Evolutionary conservation across 1,139 yeast genomes (phyloP).

Genomic region (Suhomyces atakaporum): DNA sequence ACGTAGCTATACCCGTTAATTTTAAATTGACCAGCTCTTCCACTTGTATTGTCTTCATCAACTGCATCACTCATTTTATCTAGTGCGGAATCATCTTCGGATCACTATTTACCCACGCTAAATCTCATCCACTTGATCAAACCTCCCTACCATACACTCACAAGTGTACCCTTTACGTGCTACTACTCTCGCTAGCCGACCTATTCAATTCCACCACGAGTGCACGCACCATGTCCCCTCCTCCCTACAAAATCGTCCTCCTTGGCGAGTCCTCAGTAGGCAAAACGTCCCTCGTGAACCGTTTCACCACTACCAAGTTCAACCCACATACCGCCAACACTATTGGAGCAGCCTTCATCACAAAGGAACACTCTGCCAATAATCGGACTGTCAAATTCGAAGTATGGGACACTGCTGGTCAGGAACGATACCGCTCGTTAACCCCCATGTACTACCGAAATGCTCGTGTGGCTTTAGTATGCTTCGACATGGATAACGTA

Average conservation of each 20-base stretch:
- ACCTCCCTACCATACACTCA: too few relatives aligned
- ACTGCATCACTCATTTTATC: too few relatives aligned
- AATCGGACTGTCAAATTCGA: conserved; percentile 45
- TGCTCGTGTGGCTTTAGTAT: conserved; percentile 38
- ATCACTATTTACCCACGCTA: too few relatives aligned
- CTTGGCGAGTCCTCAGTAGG: conserved; percentile 53
- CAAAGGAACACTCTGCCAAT: conserved; percentile 29
- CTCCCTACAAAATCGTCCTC: conserved; percentile 41
- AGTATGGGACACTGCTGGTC: conserved; percentile 57
- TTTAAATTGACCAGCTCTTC: too few relatives aligned
- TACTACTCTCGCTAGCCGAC: too few relatives aligned
- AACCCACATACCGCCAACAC: conserved; percentile 44
- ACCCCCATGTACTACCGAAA: conserved; percentile 54
- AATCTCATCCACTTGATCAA: too few relatives aligned
- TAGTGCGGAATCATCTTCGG: too few relatives aligned
- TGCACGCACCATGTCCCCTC: conserved; percentile 19
- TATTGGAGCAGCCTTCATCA: conserved; percentile 53
- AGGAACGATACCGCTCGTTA: conserved; percentile 48
- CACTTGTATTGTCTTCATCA: too few relatives aligned
- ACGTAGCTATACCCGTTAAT: too few relatives aligned
- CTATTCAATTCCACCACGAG: too few relatives aligned
- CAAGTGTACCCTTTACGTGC: too few relatives aligned
- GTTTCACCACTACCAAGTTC: conserved; percentile 42
- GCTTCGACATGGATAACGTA: conserved; percentile 39
- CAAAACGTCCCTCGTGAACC: conserved; percentile 46